Conservation (phyloP, 164 flowering plant species). For the Hamamelis virginiana region DNA sequence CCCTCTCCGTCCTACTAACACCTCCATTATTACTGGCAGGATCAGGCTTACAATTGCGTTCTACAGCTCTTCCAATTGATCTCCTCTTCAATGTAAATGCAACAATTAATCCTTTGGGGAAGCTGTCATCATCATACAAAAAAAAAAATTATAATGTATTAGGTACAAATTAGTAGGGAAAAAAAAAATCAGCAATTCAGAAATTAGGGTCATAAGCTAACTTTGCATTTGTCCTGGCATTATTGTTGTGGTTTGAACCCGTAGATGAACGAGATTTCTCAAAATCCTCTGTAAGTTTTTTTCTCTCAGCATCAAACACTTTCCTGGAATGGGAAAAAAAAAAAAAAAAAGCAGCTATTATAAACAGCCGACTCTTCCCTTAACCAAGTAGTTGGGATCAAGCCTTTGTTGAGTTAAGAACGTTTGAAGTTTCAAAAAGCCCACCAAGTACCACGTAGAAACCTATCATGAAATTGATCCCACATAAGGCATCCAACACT, state of each 20-base stretch:
- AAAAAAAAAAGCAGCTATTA: constrained; percentile 3
- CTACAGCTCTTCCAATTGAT: constrained; percentile 31
- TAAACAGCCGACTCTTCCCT: neutral
- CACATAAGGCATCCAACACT: no score
- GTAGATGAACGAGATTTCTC: constrained; percentile 30
- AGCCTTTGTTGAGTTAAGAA: no score
- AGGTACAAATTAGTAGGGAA: constrained; percentile 4
- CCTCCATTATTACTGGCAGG: constrained; percentile 18
- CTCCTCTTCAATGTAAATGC: constrained; percentile 61
- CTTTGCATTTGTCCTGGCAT: constrained; percentile 37
- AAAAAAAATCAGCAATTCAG: neutral
- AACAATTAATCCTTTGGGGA: constrained; percentile 84
- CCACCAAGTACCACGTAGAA: no score
- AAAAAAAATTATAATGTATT: no score
- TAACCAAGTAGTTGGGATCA: no score
- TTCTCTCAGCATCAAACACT: constrained; percentile 70
- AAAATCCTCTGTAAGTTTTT: constrained; percentile 34
- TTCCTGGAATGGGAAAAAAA: constrained; percentile 45
- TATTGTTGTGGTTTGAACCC: constrained; percentile 32
- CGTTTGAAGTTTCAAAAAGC: no score
- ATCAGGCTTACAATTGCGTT: constrained; percentile 27
- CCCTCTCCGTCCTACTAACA: constrained; percentile 21
- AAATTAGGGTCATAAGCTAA: constrained; percentile 27
- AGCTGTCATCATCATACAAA: constrained; percentile 39
- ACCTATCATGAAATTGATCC: no score